These are phyloP conservation scores for Isatis lusitanica DNA, from an alignment of 441 rosid genomes.

Conservation along the genomic window DNA sequence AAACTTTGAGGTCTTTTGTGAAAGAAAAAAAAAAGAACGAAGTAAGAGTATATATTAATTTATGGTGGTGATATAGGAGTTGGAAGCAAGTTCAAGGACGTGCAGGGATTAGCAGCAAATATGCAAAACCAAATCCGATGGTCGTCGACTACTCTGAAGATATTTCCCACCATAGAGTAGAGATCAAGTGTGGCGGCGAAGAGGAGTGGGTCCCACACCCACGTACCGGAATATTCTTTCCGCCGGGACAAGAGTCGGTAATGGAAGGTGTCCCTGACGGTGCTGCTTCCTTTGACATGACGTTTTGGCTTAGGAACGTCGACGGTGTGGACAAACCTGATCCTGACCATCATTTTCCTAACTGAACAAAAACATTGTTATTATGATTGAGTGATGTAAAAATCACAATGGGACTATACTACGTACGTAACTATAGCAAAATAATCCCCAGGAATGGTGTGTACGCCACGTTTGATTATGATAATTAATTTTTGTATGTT, in stretches of 20 bases:
- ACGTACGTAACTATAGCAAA: not conserved
- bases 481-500: not conserved
- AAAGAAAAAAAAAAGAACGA: not conserved
- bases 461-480: not conserved
- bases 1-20: not conserved
- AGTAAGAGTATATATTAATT: not conserved
- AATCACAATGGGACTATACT: not conserved
- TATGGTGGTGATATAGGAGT: slow-evolving; percentile 19
- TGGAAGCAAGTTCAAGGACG: slow-evolving; percentile 33
- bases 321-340: slow-evolving; percentile 62
- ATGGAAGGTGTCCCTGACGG: slow-evolving; percentile 60
- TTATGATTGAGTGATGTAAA: not conserved
- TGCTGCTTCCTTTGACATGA: slow-evolving; percentile 51
- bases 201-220: slow-evolving; percentile 75
- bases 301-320: slow-evolving; percentile 62
- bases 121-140: slow-evolving; percentile 19
- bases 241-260: slow-evolving; percentile 67
- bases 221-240: slow-evolving; percentile 76
- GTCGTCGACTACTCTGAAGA: slow-evolving; percentile 12
- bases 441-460: not conserved
- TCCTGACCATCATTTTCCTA: slow-evolving; percentile 20
- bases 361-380: not conserved
- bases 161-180: slow-evolving; percentile 1
- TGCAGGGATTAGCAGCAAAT: slow-evolving; percentile 24
- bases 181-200: not conserved